A percentile compares a stretch with the other conserved stretches of the same genome.
Conservation (phyloP, 2,329 filamentous ascomycete species). For the Xylariomycetidae sp. region DNA sequence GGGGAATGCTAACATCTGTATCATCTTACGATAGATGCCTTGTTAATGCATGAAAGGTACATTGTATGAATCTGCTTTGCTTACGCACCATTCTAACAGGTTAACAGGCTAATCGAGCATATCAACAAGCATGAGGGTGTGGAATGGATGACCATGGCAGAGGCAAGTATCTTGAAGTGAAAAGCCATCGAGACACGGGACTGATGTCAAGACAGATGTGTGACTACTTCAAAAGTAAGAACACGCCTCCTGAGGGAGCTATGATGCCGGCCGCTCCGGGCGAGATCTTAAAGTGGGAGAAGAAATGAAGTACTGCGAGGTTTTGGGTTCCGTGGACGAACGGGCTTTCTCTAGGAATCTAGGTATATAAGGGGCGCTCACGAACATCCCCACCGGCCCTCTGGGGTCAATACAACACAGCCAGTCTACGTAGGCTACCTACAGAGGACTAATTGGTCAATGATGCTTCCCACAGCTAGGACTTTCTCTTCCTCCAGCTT, state of each 20-base stretch:
- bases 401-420: too few relatives aligned
- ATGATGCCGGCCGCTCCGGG: constrained; percentile 54
- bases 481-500: constrained; percentile 53
- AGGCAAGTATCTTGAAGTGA: constrained; percentile 6
- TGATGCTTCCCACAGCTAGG: constrained; percentile 35
- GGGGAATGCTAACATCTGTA: too few relatives aligned
- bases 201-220: constrained; percentile 48
- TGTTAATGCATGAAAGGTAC: constrained; percentile 69
- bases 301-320: too few relatives aligned
- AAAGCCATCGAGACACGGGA: background rate
- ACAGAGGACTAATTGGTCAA: constrained; percentile 20
- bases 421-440: too few relatives aligned
- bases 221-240: constrained; percentile 68
- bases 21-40: too few relatives aligned
- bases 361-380: too few relatives aligned
- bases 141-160: constrained; percentile 59
- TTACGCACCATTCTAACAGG: too few relatives aligned
- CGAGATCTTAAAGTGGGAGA: constrained; percentile 41
- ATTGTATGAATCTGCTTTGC: too few relatives aligned
- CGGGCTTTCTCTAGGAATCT: too few relatives aligned
- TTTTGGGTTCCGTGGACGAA: too few relatives aligned
- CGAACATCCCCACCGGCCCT: too few relatives aligned
- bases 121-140: constrained; percentile 59
- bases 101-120: constrained; percentile 56
- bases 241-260: constrained; percentile 51